Base-by-base conservation (phyloP, 2,329 filamentous ascomycete species). In the Karstenula rhodostoma region DNA sequence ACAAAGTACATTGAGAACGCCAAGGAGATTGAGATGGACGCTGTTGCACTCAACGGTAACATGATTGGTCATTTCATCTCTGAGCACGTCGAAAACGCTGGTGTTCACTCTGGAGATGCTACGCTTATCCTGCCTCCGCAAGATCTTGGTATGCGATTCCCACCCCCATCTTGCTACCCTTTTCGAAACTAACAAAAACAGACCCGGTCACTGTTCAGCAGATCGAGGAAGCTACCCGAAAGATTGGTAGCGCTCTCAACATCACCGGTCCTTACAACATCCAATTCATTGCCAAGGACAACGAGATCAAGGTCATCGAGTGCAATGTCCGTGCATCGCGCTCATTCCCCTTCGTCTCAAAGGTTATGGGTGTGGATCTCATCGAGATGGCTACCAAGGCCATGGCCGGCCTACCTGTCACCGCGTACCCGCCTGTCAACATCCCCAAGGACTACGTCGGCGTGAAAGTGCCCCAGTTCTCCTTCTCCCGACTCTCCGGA, bases 21-120 rank as follows among this genome's bases (percentile, higher is more conserved):
- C 67, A 98, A 99, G 84, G 95, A 99, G 79, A 98, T 99, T 65
- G 95, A 99, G 80, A 98, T 99, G 95, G 95, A 99, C 72, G 95
- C 95, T 43, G 95, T 99, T 47, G 95, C 94, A 56, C 90, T 89
- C 71, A 90, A 96, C 69, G 95, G 95, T 74, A 89, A 87, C 57
- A 91, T 98, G 80, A 88, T 97, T 59, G 93, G 94, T 13, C 95
- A 98, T 78, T 98, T 98, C 80, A 92, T 99, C 75, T 98, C 94
- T 0, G 95, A 99, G 83, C 95, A 99, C 78, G 95, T 99, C 44
- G 95, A 99, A 80, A 98, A 98, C 71, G 95, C 95, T 22, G 95
- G 95, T 83, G 95, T 99, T 10, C 95, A 99, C 82, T 99, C 95
- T 64, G 95, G 95, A 81, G 95, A 99, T 75, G 95, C 95, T 29